These are phyloP conservation scores for Leucoagaricus sp. DNA, from an alignment of 1,284 basidiomycete species.

Conservation along the genomic window DNA sequence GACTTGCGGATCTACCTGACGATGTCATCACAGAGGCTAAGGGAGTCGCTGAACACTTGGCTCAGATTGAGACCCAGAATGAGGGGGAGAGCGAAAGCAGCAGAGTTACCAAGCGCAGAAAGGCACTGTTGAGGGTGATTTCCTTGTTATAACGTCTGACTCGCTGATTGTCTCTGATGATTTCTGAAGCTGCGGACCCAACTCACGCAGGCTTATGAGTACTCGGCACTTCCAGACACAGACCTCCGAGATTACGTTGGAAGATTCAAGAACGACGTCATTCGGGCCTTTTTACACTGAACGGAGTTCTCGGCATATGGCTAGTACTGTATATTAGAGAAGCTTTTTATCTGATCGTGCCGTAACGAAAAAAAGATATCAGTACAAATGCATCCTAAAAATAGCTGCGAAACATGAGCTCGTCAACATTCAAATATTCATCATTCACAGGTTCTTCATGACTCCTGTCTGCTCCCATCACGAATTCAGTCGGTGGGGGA, in stretches of 20 bases:
- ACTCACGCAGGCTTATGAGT: slow-evolving; percentile 65
- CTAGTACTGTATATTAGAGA: too few relatives aligned
- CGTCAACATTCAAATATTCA: not conserved
- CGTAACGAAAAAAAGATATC: not conserved
- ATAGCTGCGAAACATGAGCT: not conserved
- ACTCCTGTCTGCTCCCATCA: not conserved
- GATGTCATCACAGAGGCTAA: slow-evolving; percentile 65
- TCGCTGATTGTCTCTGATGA: not conserved
- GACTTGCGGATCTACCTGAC: slow-evolving; percentile 77
- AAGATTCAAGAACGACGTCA: slow-evolving; percentile 69
- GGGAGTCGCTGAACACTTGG: slow-evolving; percentile 61
- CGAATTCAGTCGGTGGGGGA: not conserved
- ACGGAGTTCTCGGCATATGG: too few relatives aligned
- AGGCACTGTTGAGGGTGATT: slow-evolving; percentile 66
- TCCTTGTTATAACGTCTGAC: not conserved
- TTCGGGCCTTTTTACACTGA: slow-evolving; percentile 45
- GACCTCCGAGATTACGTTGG: slow-evolving; percentile 65
- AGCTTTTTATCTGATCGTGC: too few relatives aligned
- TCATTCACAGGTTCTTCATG: not conserved
- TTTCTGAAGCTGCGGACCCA: slow-evolving; percentile 62
- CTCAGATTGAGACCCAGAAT: slow-evolving; percentile 57
- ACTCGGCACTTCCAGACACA: slow-evolving; percentile 68
- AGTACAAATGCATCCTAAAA: slow-evolving; percentile 1
- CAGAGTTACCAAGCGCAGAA: slow-evolving; percentile 60
- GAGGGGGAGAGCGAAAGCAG: slow-evolving; percentile 61